Base-by-base conservation (phyloP, 2,329 filamentous ascomycete species). In the Talaromyces sp. region DNA sequence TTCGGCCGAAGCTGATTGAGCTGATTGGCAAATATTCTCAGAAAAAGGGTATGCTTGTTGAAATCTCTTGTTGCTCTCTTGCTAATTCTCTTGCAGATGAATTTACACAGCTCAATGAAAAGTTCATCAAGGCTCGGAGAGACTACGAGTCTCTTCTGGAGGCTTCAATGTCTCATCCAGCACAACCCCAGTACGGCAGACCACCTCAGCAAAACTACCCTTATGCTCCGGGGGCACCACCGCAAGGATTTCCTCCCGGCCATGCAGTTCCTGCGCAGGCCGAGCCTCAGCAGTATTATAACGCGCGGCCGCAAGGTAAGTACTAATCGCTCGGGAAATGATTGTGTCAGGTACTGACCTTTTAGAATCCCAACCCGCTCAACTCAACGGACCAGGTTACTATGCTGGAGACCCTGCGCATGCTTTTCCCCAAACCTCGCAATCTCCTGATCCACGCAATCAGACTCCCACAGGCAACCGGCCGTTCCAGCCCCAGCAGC, bases 11-110 rank as follows among this genome's bases (percentile, higher is more conserved):
- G 79, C 80, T 99, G 64, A 98, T 99, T 73, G 96, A 98, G 78
- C 80, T 99, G 55, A 99, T 99, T 73, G 95, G 96, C 64, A 98
- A 98, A 75, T 99, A 99, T 73, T 98, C 95, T 10, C 95, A 99
- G 74, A 98, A 96, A 84, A 99, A 99, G 79, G 93, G 92, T 93
- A 78, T 67, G 73, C 61, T 29, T 19, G 32, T n/a, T 52, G 24
- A 27, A 17, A n/a, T 17, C 24, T 6, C 11, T 38, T 24, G 3
- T 3, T 11, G 14, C 19, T 54, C n/a, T 10, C 3, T 56, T 56
- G 21, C 51, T 59, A 52, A 55, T 17, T 9, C 6, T 17, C 2
- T 19, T 52, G 10, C 65, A 96, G 95, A 99, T 76, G 95, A 99
- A 75, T 98, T 99, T 71, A 97, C 95, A 2, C 93, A 98, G 73